Conservation (phyloP, 75 land plant species). For the Isoetes taiwanensis region DNA sequence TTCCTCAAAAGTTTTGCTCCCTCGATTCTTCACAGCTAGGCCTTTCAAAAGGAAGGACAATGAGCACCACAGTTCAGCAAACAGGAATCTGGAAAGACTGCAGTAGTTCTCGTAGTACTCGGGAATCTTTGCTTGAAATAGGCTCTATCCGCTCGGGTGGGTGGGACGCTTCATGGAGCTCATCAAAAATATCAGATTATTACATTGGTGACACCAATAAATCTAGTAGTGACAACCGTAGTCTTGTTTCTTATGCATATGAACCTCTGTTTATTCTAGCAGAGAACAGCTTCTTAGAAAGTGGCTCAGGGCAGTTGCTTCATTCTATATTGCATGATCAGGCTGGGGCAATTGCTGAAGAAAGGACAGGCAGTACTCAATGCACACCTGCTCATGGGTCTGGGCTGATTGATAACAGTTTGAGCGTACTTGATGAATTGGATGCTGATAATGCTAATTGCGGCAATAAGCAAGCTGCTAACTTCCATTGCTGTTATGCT, state of each 20-base stretch:
- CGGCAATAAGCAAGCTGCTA: slow-evolving; percentile 32
- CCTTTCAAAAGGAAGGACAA: slow-evolving; percentile 36
- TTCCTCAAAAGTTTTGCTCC: slow-evolving; percentile 26
- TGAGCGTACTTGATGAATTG: slow-evolving; percentile 31
- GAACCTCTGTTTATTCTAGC: slow-evolving; percentile 92
- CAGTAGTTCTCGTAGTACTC: slow-evolving; percentile 12
- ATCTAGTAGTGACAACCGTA: no score
- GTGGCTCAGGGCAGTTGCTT: slow-evolving; percentile 22
- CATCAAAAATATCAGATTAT: no score
- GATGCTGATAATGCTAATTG: slow-evolving; percentile 33
- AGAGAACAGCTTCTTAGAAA: slow-evolving; percentile 55
- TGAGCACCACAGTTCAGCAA: slow-evolving; percentile 23
- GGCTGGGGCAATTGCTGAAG: slow-evolving; percentile 31
- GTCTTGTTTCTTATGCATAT: no score
- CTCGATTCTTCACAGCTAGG: slow-evolving; percentile 25
- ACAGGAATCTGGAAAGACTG: slow-evolving; percentile 90
- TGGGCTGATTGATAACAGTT: slow-evolving; percentile 19
- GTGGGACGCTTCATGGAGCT: slow-evolving; percentile 69
- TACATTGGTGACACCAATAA: no score
- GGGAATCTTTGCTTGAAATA: slow-evolving; percentile 37
- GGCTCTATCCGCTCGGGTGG: slow-evolving; percentile 28
- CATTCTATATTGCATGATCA: slow-evolving; percentile 14
- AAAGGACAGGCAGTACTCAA: slow-evolving; percentile 24
- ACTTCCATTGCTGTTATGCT: slow-evolving; percentile 88
- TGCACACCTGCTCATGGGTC: slow-evolving; percentile 27